Conservation (phyloP, 1,139 yeast genomes). For the Taphrina flavorubra region DNA sequence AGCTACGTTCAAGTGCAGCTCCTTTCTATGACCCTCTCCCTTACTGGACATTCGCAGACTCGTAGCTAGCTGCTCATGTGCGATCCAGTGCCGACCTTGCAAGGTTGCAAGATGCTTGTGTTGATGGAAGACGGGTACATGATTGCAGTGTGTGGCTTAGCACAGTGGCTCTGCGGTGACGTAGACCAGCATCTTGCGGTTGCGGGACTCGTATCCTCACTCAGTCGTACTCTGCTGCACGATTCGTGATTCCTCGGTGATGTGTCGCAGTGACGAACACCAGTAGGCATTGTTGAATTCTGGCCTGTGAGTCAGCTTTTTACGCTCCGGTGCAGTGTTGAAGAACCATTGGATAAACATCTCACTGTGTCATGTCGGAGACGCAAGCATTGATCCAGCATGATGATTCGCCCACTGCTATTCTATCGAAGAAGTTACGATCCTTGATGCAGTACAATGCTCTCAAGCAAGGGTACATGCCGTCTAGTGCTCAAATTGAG, state of each 20-base stretch:
- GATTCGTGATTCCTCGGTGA: too few species aligned
- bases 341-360: background rate
- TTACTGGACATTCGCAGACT: too few species aligned
- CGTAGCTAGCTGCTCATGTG: too few species aligned
- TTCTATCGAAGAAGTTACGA: constrained; percentile 27
- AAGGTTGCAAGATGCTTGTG: too few species aligned
- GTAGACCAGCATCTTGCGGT: background rate
- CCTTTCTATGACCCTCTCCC: too few species aligned
- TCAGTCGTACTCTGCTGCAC: background rate
- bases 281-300: background rate
- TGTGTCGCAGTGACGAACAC: too few species aligned
- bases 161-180: background rate
- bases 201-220: background rate
- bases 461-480: constrained; percentile 34
- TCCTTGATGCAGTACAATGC: constrained; percentile 36
- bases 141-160: background rate
- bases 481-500: constrained; percentile 28
- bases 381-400: constrained; percentile 35
- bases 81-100: too few species aligned
- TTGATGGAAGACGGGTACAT: too few species aligned
- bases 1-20: too few species aligned
- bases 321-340: background rate
- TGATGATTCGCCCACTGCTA: constrained; percentile 38
- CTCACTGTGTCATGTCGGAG: constrained; percentile 16
- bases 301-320: too few species aligned